Percentiles rank a stretch among this genome's conserved stretches.
phyloP scores from a whole-genome alignment of 306 rosid genomes.

The Styphnolobium japonicum region DNA sequence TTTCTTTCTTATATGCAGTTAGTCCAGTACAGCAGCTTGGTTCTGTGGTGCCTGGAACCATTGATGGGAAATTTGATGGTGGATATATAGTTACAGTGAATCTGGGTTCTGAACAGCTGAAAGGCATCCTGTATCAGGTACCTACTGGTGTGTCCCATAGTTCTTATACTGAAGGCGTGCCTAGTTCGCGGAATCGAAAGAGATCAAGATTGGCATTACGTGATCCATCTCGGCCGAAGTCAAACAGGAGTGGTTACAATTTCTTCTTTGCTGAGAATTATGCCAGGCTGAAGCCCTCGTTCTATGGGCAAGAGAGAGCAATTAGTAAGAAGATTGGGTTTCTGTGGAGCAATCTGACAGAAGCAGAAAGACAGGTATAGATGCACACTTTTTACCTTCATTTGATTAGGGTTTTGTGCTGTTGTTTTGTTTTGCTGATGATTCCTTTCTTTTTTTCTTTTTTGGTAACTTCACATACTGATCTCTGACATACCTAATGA shows the following conservation, averaged over 20 bases:
- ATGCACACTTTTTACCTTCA: neutral
- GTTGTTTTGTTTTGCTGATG: neutral
- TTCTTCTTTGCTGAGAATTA: conserved; percentile 78
- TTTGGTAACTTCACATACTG: neutral
- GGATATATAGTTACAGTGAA: conserved; percentile 64
- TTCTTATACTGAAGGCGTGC: conserved; percentile 30
- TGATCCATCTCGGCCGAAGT: conserved; percentile 72
- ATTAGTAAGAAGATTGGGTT: conserved; percentile 67
- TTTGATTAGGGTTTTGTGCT: neutral
- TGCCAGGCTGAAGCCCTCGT: conserved; percentile 64
- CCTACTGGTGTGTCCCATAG: conserved; percentile 39
- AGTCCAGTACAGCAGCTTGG: conserved; percentile 42
- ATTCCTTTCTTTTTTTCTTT: neutral
- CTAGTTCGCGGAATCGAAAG: conserved; percentile 43
- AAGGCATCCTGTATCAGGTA: conserved; percentile 71
- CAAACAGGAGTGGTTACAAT: conserved; percentile 79
- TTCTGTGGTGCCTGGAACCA: conserved; percentile 49
- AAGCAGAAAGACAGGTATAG: conserved; percentile 71
- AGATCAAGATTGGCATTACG: conserved; percentile 48
- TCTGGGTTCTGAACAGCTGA: conserved; percentile 58
- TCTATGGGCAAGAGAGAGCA: conserved; percentile 66
- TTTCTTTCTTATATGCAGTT: conserved; percentile 41
- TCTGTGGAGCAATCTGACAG: conserved; percentile 77
- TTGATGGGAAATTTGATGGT: conserved; percentile 68
- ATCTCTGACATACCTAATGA: neutral